A percentile compares a stretch with the other conserved stretches of the same genome.
Conservation (phyloP, 176 grass and related monocot species). For the Oryza meyeriana region DNA sequence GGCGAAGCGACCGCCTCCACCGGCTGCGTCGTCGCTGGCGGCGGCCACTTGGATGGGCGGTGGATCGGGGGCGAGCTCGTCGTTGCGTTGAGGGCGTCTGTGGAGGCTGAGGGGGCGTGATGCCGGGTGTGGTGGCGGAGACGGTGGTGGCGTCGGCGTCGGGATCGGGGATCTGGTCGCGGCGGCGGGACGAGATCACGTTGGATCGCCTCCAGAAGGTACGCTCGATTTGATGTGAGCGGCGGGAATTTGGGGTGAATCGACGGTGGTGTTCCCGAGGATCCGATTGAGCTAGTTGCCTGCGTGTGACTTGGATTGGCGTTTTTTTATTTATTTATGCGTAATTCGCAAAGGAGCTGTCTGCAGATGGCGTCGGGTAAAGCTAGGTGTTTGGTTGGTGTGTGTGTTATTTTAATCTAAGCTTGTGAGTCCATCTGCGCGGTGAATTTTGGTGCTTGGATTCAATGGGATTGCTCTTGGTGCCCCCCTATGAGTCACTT, state of each 20-base stretch:
- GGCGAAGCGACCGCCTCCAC: not conserved
- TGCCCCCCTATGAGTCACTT: not conserved
- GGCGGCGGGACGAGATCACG: slow-evolving; percentile 81
- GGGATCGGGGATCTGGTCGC: slow-evolving; percentile 95
- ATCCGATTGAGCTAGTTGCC: not conserved
- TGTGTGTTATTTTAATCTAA: not conserved
- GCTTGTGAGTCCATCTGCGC: not conserved
- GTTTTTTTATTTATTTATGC: not conserved
- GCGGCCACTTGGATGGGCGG: slow-evolving; percentile 10
- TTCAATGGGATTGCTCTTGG: not conserved
- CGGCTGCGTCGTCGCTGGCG: not conserved
- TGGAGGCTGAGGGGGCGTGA: not conserved
- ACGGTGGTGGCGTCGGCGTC: slow-evolving; percentile 21
- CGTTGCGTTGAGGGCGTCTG: slow-evolving; percentile 16
- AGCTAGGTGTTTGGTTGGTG: slow-evolving; percentile 5
- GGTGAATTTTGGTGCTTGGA: slow-evolving; percentile 9
- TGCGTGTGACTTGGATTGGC: slow-evolving; percentile 12
- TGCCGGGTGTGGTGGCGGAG: slow-evolving; percentile 37
- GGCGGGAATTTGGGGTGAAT: slow-evolving; percentile 9
- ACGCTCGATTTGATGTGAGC: slow-evolving; percentile 22
- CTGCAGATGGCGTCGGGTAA: not conserved
- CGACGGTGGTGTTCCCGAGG: not conserved
- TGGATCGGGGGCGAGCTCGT: slow-evolving; percentile 16
- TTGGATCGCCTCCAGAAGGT: slow-evolving; percentile 98
- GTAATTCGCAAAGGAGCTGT: slow-evolving; percentile 3